These are phyloP conservation scores for Lipomyces orientalis DNA, from an alignment of 805 yeast genomes.

Conservation along the genomic window DNA sequence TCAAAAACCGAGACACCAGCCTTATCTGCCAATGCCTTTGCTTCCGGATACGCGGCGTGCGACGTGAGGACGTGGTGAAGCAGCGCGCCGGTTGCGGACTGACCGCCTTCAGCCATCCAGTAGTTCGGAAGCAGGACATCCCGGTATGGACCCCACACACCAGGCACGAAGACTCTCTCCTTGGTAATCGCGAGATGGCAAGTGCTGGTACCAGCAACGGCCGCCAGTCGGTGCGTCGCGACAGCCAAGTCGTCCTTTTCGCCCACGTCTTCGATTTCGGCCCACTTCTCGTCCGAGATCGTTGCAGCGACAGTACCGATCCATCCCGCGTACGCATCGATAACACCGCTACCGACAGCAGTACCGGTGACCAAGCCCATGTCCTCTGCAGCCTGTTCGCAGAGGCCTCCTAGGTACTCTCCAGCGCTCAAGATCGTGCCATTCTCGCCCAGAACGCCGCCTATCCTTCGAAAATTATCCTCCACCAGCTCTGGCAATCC, in stretches of 20 bases:
- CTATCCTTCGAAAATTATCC: slow-evolving; percentile 76
- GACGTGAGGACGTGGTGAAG: slow-evolving; percentile 84
- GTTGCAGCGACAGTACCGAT: slow-evolving; percentile 96
- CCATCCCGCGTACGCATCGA: slow-evolving; percentile 99
- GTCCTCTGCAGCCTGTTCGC: slow-evolving; percentile 71
- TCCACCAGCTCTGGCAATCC: slow-evolving; percentile 79
- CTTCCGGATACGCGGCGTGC: slow-evolving; percentile 85
- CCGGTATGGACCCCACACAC: slow-evolving; percentile 98
- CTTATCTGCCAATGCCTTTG: slow-evolving; percentile 68
- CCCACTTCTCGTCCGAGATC: slow-evolving; percentile 56
- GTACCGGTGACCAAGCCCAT: slow-evolving; percentile 81
- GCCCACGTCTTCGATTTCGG: slow-evolving; percentile 14
- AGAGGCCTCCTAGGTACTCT: slow-evolving; percentile 79
- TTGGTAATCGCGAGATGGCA: slow-evolving; percentile 90
- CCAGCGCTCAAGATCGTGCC: slow-evolving; percentile 87
- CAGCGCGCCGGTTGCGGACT: slow-evolving; percentile 93
- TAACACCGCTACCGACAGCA: slow-evolving; percentile 92
- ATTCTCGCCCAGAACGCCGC: slow-evolving; percentile 77
- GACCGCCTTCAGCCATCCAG: slow-evolving; percentile 99
- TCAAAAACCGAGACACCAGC: slow-evolving; percentile 80
- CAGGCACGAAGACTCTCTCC: slow-evolving; percentile 86
- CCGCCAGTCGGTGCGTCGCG: slow-evolving; percentile 87
- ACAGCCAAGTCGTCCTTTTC: slow-evolving; percentile 48
- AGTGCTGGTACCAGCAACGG: slow-evolving; percentile 98
- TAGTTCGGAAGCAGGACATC: slow-evolving; percentile 87